Conservation (phyloP, 163 green algal genomes). For the Volvox carteri region DNA sequence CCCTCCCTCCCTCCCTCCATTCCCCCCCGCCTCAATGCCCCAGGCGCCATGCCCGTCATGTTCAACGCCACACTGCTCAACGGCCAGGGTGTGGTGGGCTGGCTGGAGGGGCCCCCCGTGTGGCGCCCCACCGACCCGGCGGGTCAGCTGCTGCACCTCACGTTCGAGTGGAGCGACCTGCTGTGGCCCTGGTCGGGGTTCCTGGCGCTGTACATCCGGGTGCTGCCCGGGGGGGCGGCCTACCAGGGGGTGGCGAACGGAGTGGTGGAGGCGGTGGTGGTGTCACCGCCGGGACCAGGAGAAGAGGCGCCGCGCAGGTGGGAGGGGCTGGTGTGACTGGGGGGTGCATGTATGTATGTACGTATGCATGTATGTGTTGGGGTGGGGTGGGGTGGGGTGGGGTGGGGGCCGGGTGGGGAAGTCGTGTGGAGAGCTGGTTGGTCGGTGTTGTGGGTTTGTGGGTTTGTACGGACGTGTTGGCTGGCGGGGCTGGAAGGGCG, state of each 20-base stretch:
- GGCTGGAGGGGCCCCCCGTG: constrained; percentile 74
- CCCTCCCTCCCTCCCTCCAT: neutral
- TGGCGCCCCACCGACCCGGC: constrained; percentile 72
- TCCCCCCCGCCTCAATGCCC: constrained; percentile 51
- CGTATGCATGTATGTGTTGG: neutral
- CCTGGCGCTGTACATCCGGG: constrained; percentile 89
- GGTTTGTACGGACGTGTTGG: too few relatives aligned
- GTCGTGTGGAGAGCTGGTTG: neutral
- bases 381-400: neutral
- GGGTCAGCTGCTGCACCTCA: constrained; percentile 87
- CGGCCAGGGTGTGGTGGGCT: constrained; percentile 89
- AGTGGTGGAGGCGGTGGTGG: constrained; percentile 76
- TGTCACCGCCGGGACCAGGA: constrained; percentile 65
- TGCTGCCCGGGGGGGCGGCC: constrained; percentile 29
- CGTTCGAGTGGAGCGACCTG: constrained; percentile 89
- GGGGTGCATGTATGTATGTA: too few relatives aligned
- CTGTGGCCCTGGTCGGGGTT: constrained; percentile 98
- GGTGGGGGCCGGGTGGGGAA: neutral
- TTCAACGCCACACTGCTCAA: constrained; percentile 99
- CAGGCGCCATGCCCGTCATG: constrained; percentile 88
- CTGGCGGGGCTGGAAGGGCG: too few relatives aligned
- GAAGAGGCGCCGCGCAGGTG: constrained; percentile 41
- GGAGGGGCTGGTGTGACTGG: neutral
- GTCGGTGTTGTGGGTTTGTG: too few relatives aligned
- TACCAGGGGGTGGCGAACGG: constrained; percentile 63